Base-by-base conservation (phyloP, 2,329 filamentous ascomycete genomes). In the Calonectria pteridis region DNA sequence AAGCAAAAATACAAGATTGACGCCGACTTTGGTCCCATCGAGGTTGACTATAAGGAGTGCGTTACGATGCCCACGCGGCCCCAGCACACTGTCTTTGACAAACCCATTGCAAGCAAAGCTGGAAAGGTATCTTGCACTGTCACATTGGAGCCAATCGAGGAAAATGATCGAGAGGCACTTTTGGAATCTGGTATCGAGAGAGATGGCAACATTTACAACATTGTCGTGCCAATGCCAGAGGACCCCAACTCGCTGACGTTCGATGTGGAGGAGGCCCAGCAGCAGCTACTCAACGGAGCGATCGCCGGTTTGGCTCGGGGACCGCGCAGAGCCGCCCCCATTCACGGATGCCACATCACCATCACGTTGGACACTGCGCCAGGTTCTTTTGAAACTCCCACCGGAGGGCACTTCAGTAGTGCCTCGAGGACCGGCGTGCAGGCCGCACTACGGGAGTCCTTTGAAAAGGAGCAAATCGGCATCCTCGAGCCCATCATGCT, bases 401-500 rank as follows among this genome's bases (percentile, higher is more conserved):
- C 92, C 0, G 92, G 94, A 87, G 77, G 89, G 88, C 83, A 95
- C 91, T 80, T 95, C 88, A 85, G 95, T 88, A 73, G 92, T 88
- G 78, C 92, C 85, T 82, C 91, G 84, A 81, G 87, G 50, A 84
- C 84, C 2, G 94, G 94, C 2, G 93, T 96, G 0, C 91, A 93
- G 73, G 87, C 89, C 11, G 93, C 93, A 0, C 89, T 98, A 1
- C 90, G 90, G 65, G 88, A 91, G 23, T 91, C 92, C 0, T 88
- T 91, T 69, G 85, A 88, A 13, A 84, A 85, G 33, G 82, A 86
- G 3, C 86, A 87, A 3, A 90, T 95, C 1, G 89, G 90, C 1
- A 87, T 99, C 49, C 93, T 98, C 86, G 97, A 99, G 82, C 97
- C 97, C 1, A 94, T 99, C 69, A 98, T 98, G 95, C 92, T 93